Conservation (phyloP, 805 yeast genomes). For the Myxozyma monticola region DNA sequence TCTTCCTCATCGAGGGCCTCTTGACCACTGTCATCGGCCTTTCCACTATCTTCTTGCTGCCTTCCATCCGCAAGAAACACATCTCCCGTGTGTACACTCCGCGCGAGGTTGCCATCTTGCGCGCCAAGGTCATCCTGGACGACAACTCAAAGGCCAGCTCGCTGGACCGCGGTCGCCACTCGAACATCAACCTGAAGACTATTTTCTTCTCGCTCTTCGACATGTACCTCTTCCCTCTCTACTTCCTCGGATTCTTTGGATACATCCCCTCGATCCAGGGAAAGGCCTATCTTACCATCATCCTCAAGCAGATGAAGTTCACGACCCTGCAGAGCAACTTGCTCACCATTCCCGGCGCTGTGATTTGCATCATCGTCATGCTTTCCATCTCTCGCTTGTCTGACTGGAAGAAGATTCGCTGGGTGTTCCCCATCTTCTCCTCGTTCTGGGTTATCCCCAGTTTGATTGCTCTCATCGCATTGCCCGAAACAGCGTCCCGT, state of each 20-base stretch:
- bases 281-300: conserved; percentile 44
- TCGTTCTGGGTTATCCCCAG: conserved; percentile 28
- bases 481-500: conserved; percentile 21
- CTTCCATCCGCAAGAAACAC: conserved; percentile 32
- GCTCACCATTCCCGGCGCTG: conserved; percentile 51
- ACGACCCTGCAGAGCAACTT: conserved; percentile 52
- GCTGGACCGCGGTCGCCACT: conserved; percentile 19
- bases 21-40: conserved; percentile 58
- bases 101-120: conserved; percentile 26
- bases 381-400: conserved; percentile 30
- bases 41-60: conserved; percentile 51
- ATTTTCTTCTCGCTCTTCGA: conserved; percentile 21
- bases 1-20: conserved; percentile 63
- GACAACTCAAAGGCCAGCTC: conserved; percentile 19
- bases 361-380: conserved; percentile 34
- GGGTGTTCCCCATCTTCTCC: conserved; percentile 25
- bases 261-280: conserved; percentile 28
- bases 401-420: conserved; percentile 21
- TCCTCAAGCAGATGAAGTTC: conserved; percentile 52
- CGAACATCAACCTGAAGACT: conserved; percentile 5
- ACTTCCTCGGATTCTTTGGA: conserved; percentile 27
- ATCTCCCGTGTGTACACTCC: conserved; percentile 23
- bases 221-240: conserved; percentile 21
- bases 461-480: conserved; percentile 33
- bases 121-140: conserved; percentile 25